Percentiles rank a stretch among this genome's conserved stretches.
These are phyloP conservation scores for Penicillium sp. DNA, from an alignment of 2,329 filamentous ascomycete genomes.

Conservation along the genomic window DNA sequence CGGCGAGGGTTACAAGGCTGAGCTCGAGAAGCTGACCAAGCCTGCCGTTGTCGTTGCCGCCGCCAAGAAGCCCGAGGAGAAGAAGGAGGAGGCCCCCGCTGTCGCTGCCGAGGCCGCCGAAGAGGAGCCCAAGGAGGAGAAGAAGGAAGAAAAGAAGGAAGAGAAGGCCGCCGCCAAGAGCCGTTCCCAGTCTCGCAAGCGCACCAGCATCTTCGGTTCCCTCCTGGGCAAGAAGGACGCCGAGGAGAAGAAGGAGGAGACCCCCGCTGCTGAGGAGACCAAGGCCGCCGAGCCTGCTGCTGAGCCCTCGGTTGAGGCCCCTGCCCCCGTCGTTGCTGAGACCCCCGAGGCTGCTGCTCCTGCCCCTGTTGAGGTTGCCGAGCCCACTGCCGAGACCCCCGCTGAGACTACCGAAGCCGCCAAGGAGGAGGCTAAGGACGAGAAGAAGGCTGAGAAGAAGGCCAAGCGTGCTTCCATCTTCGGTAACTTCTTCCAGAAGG, in stretches of 20 bases:
- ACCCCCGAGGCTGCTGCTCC: constrained; percentile 13
- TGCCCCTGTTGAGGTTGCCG: constrained; percentile 25
- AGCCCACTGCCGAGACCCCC: constrained; percentile 37
- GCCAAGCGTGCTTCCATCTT: constrained; percentile 84
- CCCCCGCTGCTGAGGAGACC: constrained; percentile 45
- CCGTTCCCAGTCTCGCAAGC: constrained; percentile 60
- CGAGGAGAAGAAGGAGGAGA: constrained; percentile 42
- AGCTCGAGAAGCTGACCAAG: constrained; percentile 67
- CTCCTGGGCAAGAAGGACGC: constrained; percentile 62
- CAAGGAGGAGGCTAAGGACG: constrained; percentile 38
- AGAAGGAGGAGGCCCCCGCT: constrained; percentile 35
- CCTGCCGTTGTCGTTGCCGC: constrained; percentile 39
- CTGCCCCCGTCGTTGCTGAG: constrained; percentile 30
- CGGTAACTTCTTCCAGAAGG: constrained; percentile 73
- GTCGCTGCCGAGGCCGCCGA: constrained; percentile 36
- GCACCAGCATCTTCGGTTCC: constrained; percentile 57
- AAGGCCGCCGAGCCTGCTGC: constrained; percentile 32
- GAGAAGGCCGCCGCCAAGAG: constrained; percentile 58
- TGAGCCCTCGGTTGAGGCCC: constrained; percentile 37
- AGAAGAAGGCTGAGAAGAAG: constrained; percentile 51
- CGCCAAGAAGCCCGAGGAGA: constrained; percentile 20
- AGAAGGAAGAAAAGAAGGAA: constrained; percentile 46
- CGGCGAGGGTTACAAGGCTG: constrained; percentile 85
- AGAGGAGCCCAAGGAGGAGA: constrained; percentile 28
- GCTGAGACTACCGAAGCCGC: constrained; percentile 27